These are phyloP conservation scores for Ceratocystis eucalypticola DNA, from an alignment of 2,329 filamentous ascomycete species.

Conservation along the genomic window DNA sequence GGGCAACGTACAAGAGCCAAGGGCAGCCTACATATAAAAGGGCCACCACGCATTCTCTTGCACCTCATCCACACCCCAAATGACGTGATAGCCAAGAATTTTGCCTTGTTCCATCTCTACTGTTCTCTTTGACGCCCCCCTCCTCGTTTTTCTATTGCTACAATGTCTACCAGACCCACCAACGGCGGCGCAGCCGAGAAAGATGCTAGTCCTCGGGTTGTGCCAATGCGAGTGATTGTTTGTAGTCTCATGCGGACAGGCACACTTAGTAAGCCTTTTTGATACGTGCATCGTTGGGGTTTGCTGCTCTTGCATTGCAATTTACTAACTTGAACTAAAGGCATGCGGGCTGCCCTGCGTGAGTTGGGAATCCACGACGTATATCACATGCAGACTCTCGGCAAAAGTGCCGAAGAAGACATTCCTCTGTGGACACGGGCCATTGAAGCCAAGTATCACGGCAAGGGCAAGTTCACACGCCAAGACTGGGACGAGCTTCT, in stretches of 20 bases:
- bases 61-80: constrained; percentile 7
- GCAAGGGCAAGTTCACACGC: constrained; percentile 24
- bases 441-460: constrained; percentile 22
- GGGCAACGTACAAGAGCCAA: background rate
- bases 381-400: constrained; percentile 27
- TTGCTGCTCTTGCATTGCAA: background rate
- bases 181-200: constrained; percentile 19
- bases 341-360: constrained; percentile 26
- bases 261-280: constrained; percentile 26
- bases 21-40: constrained; percentile 13
- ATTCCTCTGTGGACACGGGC: constrained; percentile 22
- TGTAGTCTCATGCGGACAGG: constrained; percentile 30
- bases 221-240: constrained; percentile 31
- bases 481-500: constrained; percentile 35
- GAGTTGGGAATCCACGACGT: constrained; percentile 28
- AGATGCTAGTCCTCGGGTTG: constrained; percentile 23
- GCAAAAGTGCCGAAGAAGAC: constrained; percentile 17
- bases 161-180: constrained; percentile 8
- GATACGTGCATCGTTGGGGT: background rate
- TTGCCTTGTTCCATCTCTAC: background rate
- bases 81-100: constrained; percentile 10
- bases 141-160: background rate
- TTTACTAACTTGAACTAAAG: constrained; percentile 19
- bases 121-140: too few species aligned
- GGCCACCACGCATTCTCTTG: background rate